Base-by-base conservation (phyloP, 345 rosid species). In the Lepidium aucheri region DNA sequence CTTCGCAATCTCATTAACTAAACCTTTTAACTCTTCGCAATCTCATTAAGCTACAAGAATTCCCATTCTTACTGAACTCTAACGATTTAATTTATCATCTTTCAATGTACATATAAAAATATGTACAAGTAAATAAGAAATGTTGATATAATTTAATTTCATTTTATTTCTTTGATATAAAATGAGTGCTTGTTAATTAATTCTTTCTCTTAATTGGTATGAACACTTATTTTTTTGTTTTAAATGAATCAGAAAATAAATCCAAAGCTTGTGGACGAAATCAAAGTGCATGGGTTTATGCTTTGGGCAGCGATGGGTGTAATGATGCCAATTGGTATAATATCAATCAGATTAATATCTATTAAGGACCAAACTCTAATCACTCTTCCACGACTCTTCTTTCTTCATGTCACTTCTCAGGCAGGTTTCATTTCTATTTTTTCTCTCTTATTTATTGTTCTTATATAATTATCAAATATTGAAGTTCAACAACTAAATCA, bases 271-370 rank as follows among this genome's bases (percentile, higher is more conserved):
- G 65, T 45, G 67, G 73, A 77, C n/a, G 78, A 83, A 30, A 78
- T 89, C 26, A 63, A 81, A 13, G 60, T 87, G 46, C 98, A 92
- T 75, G 98, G 98, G 1, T 38, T 89, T 51, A 84, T 89, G 20
- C 83, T 82, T 6, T 92, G 98, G 98, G 80, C 74, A 41, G 81
- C 98, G 12, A 75, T 92, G 85, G 97, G 98, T 9, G 77, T 92
- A 40, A 76, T 92, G 12, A 73, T 79, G 82, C 98, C 98, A 59
- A 46, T 83, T 57, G 98, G 93, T 52, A 85, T 92, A 51, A 78
- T 92, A 28, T 76, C 74, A 3, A 79, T 85, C 22, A 82, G 96
- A 76, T 50, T 58, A 42, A 78, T 89, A 78, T 83, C 88, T 66
- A 74, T 46, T 35, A 84, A 70, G 77, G 79, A 74, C 30, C 74